Base-by-base conservation (phyloP, 140 eudicot species). In the Senecio squalidus region DNA sequence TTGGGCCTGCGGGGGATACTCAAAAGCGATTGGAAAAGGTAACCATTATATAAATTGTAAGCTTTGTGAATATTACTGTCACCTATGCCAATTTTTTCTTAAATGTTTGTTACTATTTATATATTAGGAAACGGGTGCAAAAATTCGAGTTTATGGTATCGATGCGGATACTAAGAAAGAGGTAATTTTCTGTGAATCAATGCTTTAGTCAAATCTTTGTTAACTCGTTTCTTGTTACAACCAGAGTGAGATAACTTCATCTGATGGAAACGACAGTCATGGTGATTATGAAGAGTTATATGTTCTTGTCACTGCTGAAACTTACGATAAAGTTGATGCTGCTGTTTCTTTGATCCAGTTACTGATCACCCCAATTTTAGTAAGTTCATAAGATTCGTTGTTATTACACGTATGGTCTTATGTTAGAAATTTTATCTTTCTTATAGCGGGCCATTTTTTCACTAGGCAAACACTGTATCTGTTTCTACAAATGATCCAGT, bases 91-190 rank as follows among this genome's bases (percentile, higher is more conserved):
- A 2, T 9, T 10, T 15, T 21, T 36, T 11, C 11, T 22, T 53
- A 11, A 48, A 34, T 23, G 29, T 20, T 27, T 25, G 23, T 62
- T 62, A 18, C 30, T 18, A 10, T 64, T 56, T 14, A 1, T 55
- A 59, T 63, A 73, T 58, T 74, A 91, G 98, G 98, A 91, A 77
- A 86, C 98, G n/a, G 98, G 98, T 78, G 86, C 91, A 11, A 79
- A 75, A 60, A 43, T 91, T 62, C 88, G 75, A 64, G 92, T 91
- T 43, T 91, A 76, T 91, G 96, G 94, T 55, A 83, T 67, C 27
- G 84, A 81, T 60, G 60, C 73, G 3, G 71, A 76, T 38, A 59
- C 78, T 6, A 76, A 74, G 29, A 76, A 76, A 67, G 76, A 81
- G 98, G 98, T 91, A 75, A 60, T 51, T 20, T 30, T 22, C 26